Evolutionary conservation across 192 early-diverging fungal species (phyloP), one percentile per base, ranked within the genome.

Genomic region (Mortierella antarctica): DNA sequence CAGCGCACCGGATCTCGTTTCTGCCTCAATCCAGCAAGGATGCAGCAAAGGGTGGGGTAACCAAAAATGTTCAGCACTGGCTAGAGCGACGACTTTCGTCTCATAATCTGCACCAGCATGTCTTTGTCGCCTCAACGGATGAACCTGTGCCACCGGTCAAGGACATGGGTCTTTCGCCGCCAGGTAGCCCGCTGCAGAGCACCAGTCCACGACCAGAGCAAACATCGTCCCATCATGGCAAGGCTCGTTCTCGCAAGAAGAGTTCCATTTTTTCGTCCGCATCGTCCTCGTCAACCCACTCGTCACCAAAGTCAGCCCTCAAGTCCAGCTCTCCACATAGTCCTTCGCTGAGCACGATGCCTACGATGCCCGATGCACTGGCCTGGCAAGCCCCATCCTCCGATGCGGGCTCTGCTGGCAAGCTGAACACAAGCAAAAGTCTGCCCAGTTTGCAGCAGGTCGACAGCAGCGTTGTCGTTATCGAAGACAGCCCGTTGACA

Each of bases 1-100:
- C 23, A 8, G 9, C 54, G 8, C 54, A 55, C 17, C 17, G 23
- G 54, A 31, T 49, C 12, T 31, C 62, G 17, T 51, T 49, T 15
- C 0, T 13, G 6, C 18, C 20, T 21, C 42, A 50, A 7, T 10
- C 15, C 42, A 18, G 21, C 62, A 50, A n/a, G 18, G 47, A 13
- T 14, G 31, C 59, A n/a, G 61, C 44, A 10, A 67, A 67, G 44
- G 57, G 57, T 23, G 64, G 73, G 12, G 65, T 67, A 3, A 55
- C 58, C 12, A 74, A 66, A 31, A 65, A 73, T 12, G 42, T 67
- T 49, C 73, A 74, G 23, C 47, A 67, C 18, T 67, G 64, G 73
- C 45, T 74, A 39, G 73, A 74, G 12, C 73, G 65, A 14, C 73
- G 62, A n/a, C 18, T 74, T 15, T 74, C 73, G 6, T 67, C 65